phyloP scores from a whole-genome alignment of 495 filamentous ascomycete species.

The Emericellopsis terricola region DNA sequence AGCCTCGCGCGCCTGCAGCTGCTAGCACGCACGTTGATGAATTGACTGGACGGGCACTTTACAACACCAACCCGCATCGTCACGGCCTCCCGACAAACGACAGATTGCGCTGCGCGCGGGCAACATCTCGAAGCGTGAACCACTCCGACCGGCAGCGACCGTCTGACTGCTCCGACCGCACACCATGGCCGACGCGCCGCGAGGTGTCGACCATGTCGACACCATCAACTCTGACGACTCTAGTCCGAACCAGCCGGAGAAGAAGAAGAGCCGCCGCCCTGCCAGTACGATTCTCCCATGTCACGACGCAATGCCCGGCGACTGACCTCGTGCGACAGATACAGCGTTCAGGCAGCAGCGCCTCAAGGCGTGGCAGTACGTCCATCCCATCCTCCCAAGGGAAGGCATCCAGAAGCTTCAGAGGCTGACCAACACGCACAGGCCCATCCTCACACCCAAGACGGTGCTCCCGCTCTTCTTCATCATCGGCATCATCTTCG shows the following conservation, averaged over 20 bases:
- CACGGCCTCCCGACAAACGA: no score
- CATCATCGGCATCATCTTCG: slow-evolving; percentile 68
- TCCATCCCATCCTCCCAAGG: slow-evolving; percentile 4
- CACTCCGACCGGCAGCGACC: no score
- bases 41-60: no score
- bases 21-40: no score
- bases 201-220: slow-evolving; percentile 13
- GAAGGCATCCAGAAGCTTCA: background rate
- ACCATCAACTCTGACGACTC: slow-evolving; percentile 25
- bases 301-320: slow-evolving; percentile 1
- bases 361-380: slow-evolving; percentile 88
- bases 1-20: no score
- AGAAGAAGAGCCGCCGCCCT: slow-evolving; percentile 70
- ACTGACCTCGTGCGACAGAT: slow-evolving; percentile 29
- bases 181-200: slow-evolving; percentile 12
- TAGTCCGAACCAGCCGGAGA: slow-evolving; percentile 29
- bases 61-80: no score
- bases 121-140: no score
- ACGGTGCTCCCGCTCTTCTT: slow-evolving; percentile 86
- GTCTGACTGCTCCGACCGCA: no score
- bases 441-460: slow-evolving; percentile 83
- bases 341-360: slow-evolving; percentile 86
- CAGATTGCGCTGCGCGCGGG: no score
- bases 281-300: slow-evolving; percentile 41
- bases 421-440: slow-evolving; percentile 12